phyloP scores from a whole-genome alignment of 495 filamentous ascomycete genomes.

The Lophiotrema nucula region DNA sequence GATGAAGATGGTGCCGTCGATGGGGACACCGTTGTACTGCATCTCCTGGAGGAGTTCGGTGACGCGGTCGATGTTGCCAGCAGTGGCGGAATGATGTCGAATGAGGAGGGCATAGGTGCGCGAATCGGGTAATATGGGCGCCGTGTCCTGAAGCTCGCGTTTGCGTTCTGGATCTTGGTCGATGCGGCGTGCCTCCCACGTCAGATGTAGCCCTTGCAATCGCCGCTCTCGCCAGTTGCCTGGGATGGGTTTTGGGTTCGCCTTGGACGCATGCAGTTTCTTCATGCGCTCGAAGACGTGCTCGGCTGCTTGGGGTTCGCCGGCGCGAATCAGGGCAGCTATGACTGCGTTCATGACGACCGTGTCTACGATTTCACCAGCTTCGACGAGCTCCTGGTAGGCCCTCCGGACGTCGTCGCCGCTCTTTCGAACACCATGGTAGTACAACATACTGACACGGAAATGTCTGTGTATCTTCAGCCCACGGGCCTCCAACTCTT shows the following conservation, averaged over 20 bases:
- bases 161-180: slow-evolving; percentile 47
- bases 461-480: slow-evolving; percentile 69
- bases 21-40: slow-evolving; percentile 53
- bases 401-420: slow-evolving; percentile 64
- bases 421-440: slow-evolving; percentile 69
- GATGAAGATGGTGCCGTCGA: slow-evolving; percentile 63
- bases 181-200: slow-evolving; percentile 30
- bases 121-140: slow-evolving; percentile 60
- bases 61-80: slow-evolving; percentile 58
- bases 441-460: slow-evolving; percentile 77
- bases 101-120: slow-evolving; percentile 66
- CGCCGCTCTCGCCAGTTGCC: slow-evolving; percentile 35
- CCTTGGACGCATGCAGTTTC: slow-evolving; percentile 46
- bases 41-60: slow-evolving; percentile 64
- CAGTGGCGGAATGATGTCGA: slow-evolving; percentile 46
- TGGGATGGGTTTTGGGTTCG: slow-evolving; percentile 24
- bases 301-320: slow-evolving; percentile 70
- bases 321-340: slow-evolving; percentile 67
- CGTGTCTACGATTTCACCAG: slow-evolving; percentile 85
- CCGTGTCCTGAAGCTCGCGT: slow-evolving; percentile 50
- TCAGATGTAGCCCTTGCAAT: slow-evolving; percentile 44
- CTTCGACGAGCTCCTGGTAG: slow-evolving; percentile 73
- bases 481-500: slow-evolving; percentile 71
- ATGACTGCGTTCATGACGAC: slow-evolving; percentile 83
- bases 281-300: slow-evolving; percentile 83